Evolutionary conservation across 345 rosid species (phyloP).

Genomic region (Erucastrum elatum): DNA sequence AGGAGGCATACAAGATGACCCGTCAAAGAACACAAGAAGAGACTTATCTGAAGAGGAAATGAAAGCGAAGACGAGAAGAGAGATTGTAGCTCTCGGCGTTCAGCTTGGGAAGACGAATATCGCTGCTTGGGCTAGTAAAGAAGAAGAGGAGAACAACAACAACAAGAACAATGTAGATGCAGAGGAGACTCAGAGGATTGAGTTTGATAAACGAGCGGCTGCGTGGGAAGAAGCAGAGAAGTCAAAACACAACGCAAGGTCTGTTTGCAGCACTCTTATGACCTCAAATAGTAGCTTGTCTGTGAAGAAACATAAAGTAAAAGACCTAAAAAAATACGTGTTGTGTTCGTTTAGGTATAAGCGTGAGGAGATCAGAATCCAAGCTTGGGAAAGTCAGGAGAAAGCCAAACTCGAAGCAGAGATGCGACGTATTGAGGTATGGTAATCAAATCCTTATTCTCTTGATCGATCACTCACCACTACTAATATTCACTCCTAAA

Average conservation of each 20-base stretch:
- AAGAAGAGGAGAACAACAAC: constrained; percentile 51
- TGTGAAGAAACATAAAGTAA: background rate
- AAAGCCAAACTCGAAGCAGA: constrained; percentile 82
- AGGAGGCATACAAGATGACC: constrained; percentile 33
- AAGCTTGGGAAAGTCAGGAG: constrained; percentile 92
- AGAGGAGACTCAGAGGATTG: constrained; percentile 46
- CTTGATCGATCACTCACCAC: background rate
- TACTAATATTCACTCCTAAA: background rate
- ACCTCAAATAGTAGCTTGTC: background rate
- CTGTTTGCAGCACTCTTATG: background rate
- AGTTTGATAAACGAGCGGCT: constrained; percentile 62
- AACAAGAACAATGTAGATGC: constrained; percentile 24
- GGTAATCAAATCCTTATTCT: background rate
- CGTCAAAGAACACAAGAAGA: constrained; percentile 30
- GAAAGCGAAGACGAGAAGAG: constrained; percentile 76
- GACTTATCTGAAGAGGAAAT: constrained; percentile 67
- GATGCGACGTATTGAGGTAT: constrained; percentile 79
- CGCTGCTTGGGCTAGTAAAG: constrained; percentile 96
- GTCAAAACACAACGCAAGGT: constrained; percentile 87
- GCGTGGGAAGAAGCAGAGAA: constrained; percentile 97
- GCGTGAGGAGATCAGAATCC: constrained; percentile 88
- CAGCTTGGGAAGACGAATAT: constrained; percentile 87
- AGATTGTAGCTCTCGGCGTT: constrained; percentile 77
- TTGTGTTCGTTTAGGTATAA: constrained; percentile 54
- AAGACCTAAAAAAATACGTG: background rate